Evolutionary conservation across 2,329 filamentous ascomycete species (phyloP).

Genomic region (Neonectria sp.): DNA sequence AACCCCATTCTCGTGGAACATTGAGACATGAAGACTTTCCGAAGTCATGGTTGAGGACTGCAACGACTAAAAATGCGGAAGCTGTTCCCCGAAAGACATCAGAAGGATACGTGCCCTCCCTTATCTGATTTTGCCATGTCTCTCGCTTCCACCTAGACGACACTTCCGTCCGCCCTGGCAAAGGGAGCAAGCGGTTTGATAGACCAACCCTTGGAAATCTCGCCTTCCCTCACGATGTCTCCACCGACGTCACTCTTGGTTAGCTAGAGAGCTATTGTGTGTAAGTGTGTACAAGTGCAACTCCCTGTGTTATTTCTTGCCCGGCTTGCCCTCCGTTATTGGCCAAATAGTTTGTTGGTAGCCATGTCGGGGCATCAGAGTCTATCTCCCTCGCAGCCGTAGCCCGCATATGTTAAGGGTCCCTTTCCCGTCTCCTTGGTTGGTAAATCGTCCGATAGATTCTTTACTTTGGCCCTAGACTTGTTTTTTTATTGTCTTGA

Average conservation of each 20-base stretch:
- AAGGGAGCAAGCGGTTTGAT: neutral
- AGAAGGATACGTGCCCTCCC: neutral
- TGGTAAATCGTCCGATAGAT: slow-evolving; percentile 29
- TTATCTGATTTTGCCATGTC: slow-evolving; percentile 5
- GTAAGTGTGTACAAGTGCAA: too few relatives aligned
- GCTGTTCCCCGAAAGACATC: too few relatives aligned
- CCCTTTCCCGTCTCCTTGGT: neutral
- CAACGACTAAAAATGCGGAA: neutral
- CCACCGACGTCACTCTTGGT: neutral
- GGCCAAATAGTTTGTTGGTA: neutral
- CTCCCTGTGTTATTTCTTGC: neutral
- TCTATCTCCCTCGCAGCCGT: slow-evolving; percentile 9
- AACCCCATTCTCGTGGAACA: slow-evolving; percentile 26
- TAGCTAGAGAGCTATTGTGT: too few relatives aligned
- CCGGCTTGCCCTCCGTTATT: neutral
- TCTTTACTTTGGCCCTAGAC: neutral
- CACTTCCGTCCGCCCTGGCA: neutral
- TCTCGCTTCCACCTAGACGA: neutral
- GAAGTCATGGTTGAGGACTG: neutral
- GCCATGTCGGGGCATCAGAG: too few relatives aligned
- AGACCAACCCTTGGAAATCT: neutral
- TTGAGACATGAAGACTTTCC: neutral
- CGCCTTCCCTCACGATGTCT: neutral
- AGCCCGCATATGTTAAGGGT: slow-evolving; percentile 28
- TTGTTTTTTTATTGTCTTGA: slow-evolving; percentile 8